Base-by-base conservation (phyloP, 352 stramenopile genomes). In the Globisporangium nagaii region DNA sequence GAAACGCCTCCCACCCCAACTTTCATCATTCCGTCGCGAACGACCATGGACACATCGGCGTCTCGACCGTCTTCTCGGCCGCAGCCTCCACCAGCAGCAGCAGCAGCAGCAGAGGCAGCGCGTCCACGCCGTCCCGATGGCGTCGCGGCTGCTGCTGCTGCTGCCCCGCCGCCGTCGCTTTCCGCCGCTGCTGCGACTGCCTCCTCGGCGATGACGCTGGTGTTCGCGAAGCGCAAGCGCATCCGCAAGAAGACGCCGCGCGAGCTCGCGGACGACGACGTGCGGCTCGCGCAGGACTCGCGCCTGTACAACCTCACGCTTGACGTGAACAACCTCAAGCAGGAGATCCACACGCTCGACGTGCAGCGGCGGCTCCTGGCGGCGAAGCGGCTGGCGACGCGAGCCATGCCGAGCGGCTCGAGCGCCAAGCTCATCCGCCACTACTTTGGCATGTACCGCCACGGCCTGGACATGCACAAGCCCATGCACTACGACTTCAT, bases 281-380 rank as follows among this genome's bases (percentile, higher is more conserved):
- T 54, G 34, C 47, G 34, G 6, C 32, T 34, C 22, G 47, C 47
- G 34, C 47, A 35, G 44, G 34, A 55, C 24, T 55, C 48, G 17
- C 22, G 30, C 11, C 34, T 55, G 19, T 17, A 64, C 42, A 68
- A 68, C 31, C 42, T 74, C 19, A 48, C 59, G 52, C 48, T 77
- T 1, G 65, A 77, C 44, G 52, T 74, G 17, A 61, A 74, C 51
- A 63, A 46, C 20, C 40, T 78, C 20, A 53, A 60, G 28, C 66
- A 70, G 39, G 66, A 73, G 49, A 53, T 75, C 28, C 57, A 61
- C 13, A 12, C 25, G 50, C 50, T 57, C 3, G 15, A 1, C 12
- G 41, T 41, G 27, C 27, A 32, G 37, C 36, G 40, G 6, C 28
- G 17, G 3, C 13, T 49, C 20, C 11, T 31, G 1, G 37, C 62